A percentile compares a stretch with the other conserved stretches of the same genome.
phyloP scores from a whole-genome alignment of 2,329 filamentous ascomycete genomes.

The Diaporthe sp. region DNA sequence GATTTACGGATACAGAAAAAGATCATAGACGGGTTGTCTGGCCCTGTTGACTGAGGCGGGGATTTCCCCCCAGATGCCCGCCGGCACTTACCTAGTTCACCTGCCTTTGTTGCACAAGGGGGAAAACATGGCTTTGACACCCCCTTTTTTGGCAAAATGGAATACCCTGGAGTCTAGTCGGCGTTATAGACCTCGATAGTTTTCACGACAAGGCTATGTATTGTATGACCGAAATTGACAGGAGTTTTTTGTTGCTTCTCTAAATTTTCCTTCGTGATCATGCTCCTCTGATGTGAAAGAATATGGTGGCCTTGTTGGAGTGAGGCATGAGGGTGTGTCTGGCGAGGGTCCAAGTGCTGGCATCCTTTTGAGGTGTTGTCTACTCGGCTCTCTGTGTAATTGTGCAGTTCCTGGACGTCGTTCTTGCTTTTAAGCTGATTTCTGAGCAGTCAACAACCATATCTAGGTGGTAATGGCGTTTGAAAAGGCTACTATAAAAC shows the following conservation, averaged over 20 bases:
- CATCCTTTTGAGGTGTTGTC: background rate
- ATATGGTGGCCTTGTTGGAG: background rate
- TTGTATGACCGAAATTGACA: background rate
- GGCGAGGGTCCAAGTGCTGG: background rate
- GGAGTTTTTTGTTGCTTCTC: background rate
- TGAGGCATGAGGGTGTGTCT: background rate
- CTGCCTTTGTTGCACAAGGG: background rate
- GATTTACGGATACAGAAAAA: background rate
- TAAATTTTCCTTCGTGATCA: background rate
- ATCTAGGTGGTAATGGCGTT: too few relatives aligned
- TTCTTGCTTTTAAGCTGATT: too few relatives aligned
- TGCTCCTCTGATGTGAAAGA: background rate
- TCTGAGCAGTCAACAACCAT: too few relatives aligned
- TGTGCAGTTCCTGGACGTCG: too few relatives aligned
- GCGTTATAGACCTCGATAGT: slow-evolving; percentile 16
- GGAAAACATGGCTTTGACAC: background rate
- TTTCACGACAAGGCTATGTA: background rate
- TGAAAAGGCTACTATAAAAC: too few relatives aligned
- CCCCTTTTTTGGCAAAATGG: background rate
- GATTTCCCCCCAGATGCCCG: too few relatives aligned
- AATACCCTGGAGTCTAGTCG: slow-evolving; percentile 15
- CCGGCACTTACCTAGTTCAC: too few relatives aligned
- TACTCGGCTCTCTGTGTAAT: too few relatives aligned
- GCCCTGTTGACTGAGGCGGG: too few relatives aligned
- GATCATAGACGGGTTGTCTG: background rate